Base-by-base conservation (phyloP, 495 filamentous ascomycete genomes). In the Penicillium cataractarum region DNA sequence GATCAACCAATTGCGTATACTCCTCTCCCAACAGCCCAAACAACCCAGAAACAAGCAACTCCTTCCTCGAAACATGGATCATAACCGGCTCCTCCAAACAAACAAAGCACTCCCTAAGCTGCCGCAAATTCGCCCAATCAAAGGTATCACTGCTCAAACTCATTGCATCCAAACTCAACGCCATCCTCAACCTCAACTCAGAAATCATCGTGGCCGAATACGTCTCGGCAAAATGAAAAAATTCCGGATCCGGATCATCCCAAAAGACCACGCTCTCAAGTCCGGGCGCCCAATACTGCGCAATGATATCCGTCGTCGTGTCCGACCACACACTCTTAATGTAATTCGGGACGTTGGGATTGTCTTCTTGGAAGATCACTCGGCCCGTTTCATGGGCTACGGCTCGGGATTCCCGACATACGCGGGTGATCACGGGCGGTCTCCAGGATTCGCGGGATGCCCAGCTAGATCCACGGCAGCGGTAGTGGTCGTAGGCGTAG, bases 251-350 rank as follows among this genome's bases (percentile, higher is more conserved):
- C 51, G 51, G 51, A 17, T 54, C 17, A 10, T 35, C 51, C 51
- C 51, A 54, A 7, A 33, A 54, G 7, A 54, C 22, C 21, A 54
- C 51, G 5, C 31, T 22, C 31, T 54, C 51, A 2, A 54, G 51
- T 1, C 51, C 51, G 1, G 51, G 51, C 22, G 29, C 13, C 51
- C 51, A 54, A 35, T 54, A 54, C 32, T 54, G 51, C 21, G 31
- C 51, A 29, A 54, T 31, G 6, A 54, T 54, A 37, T 54, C 51
- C 21, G 51, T 54, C 10, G 7, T 54, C 21, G 51, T 17, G 17
- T 54, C 51, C 10, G 51, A 54, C 51, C 51, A 54, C 29, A 54
- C 24, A n/a, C 51, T 54, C n/a, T 54, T 19, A 21, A 35, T 37
- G 51, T 54, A 54, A 6, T 33, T 31, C n/a, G 51, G 51, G 5